phyloP scores from a whole-genome alignment of 2,329 filamentous ascomycete species.

The Dactylellina drechsleri region DNA sequence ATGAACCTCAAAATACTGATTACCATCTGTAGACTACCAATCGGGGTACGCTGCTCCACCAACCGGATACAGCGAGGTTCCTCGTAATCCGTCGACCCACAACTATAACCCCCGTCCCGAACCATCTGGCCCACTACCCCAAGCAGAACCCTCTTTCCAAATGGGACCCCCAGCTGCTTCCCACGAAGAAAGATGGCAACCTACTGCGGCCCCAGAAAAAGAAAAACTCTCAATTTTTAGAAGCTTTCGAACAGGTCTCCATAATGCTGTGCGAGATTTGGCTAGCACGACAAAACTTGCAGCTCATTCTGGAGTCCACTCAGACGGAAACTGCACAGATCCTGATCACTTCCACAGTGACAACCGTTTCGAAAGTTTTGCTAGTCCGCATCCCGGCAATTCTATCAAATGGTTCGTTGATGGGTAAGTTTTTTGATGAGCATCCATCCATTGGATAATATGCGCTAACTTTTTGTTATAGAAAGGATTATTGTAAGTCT shows the following conservation, averaged over 20 bases:
- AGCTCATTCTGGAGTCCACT: constrained; percentile 62
- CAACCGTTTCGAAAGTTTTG: constrained; percentile 75
- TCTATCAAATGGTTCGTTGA: constrained; percentile 88
- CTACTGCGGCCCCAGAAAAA: constrained; percentile 37
- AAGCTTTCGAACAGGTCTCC: constrained; percentile 32
- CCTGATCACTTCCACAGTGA: constrained; percentile 45
- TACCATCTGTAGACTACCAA: constrained; percentile 28
- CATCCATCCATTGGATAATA: background rate
- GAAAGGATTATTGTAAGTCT: constrained; percentile 54
- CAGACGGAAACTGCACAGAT: constrained; percentile 59
- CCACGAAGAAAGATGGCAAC: constrained; percentile 35
- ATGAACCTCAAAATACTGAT: constrained; percentile 5
- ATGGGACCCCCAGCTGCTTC: constrained; percentile 5
- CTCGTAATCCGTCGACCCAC: constrained; percentile 45
- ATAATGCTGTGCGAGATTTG: constrained; percentile 41
- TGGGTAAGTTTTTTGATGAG: constrained; percentile 69
- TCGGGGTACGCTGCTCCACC: constrained; percentile 24
- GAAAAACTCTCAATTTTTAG: constrained; percentile 43
- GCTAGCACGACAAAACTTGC: constrained; percentile 15
- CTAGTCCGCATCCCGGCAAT: constrained; percentile 76
- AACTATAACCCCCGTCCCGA: constrained; percentile 38
- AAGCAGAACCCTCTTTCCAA: constrained; percentile 43
- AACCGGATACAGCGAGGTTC: constrained; percentile 20
- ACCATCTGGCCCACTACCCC: constrained; percentile 46
- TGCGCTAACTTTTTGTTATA: constrained; percentile 12